Conservation (phyloP, 345 rosid genomes). For the Microthlaspi erraticum region DNA sequence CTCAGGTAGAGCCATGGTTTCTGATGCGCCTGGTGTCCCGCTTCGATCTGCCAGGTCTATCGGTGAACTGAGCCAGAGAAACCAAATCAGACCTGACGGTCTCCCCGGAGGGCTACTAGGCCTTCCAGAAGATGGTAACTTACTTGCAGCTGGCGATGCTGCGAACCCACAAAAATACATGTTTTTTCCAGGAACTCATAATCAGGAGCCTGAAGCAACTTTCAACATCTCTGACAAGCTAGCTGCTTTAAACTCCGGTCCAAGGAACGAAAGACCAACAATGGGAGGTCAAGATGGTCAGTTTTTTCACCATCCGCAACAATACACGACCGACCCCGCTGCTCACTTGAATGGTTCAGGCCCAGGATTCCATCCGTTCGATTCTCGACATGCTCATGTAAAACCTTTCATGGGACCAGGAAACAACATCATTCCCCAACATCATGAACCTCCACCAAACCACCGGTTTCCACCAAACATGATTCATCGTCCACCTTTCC, state of each 20-base stretch:
- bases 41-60: constrained; percentile 46
- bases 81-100: constrained; percentile 56
- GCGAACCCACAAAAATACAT: constrained; percentile 41
- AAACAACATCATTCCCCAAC: constrained; percentile 51
- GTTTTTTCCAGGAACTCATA: constrained; percentile 51
- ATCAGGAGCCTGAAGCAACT: constrained; percentile 56
- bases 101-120: constrained; percentile 52
- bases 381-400: constrained; percentile 62
- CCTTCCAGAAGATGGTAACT: constrained; percentile 51
- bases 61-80: constrained; percentile 46
- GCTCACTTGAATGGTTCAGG: constrained; percentile 67
- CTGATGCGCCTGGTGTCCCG: constrained; percentile 51
- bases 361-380: constrained; percentile 56
- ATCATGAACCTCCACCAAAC: constrained; percentile 56
- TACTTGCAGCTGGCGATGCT: constrained; percentile 51
- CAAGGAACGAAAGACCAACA: constrained; percentile 59
- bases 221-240: constrained; percentile 64
- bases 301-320: constrained; percentile 55
- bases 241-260: constrained; percentile 61
- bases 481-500: constrained; percentile 69
- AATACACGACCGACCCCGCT: constrained; percentile 53
- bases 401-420: constrained; percentile 64
- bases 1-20: constrained; percentile 49
- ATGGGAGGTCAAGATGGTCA: constrained; percentile 61
- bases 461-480: constrained; percentile 64